A percentile compares a stretch with the other conserved stretches of the same genome.
These are phyloP conservation scores for Trypanosoma lewisi DNA, from an alignment of 208 protist genomes.

Conservation along the genomic window DNA sequence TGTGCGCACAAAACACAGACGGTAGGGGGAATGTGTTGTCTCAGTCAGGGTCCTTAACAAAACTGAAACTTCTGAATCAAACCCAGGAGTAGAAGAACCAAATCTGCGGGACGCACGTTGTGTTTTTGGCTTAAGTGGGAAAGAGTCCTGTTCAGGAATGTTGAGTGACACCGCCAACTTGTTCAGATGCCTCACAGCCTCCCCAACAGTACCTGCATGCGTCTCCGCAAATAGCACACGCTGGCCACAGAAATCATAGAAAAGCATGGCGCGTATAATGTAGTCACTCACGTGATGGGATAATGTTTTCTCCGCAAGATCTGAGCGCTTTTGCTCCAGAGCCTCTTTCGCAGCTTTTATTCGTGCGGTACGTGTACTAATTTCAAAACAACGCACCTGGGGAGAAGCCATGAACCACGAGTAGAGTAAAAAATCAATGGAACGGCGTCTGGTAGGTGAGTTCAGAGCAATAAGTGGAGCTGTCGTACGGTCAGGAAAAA, in stretches of 20 bases:
- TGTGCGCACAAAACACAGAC: conserved; percentile 16
- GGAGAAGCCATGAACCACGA: conserved; percentile 63
- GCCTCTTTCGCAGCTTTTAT: neutral
- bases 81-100: neutral
- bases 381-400: conserved; percentile 58
- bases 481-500: conserved; percentile 18
- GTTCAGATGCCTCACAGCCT: conserved; percentile 39
- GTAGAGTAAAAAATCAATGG: conserved; percentile 62
- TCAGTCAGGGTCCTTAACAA: conserved; percentile 19
- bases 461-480: conserved; percentile 32
- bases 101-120: conserved; percentile 3
- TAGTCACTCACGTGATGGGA: conserved; percentile 17
- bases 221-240: conserved; percentile 79
- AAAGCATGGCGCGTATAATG: conserved; percentile 70
- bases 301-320: conserved; percentile 4
- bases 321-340: neutral
- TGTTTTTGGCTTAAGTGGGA: neutral
- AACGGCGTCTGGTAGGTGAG: conserved; percentile 14
- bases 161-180: conserved; percentile 43
- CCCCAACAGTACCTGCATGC: conserved; percentile 29
- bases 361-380: conserved; percentile 27
- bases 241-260: conserved; percentile 71
- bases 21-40: neutral
- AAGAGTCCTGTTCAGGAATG: conserved; percentile 21
- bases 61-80: conserved; percentile 21